Evolutionary conservation across 371 early-diverging fungal species (phyloP).

Genomic region (Apophysomyces sp.): DNA sequence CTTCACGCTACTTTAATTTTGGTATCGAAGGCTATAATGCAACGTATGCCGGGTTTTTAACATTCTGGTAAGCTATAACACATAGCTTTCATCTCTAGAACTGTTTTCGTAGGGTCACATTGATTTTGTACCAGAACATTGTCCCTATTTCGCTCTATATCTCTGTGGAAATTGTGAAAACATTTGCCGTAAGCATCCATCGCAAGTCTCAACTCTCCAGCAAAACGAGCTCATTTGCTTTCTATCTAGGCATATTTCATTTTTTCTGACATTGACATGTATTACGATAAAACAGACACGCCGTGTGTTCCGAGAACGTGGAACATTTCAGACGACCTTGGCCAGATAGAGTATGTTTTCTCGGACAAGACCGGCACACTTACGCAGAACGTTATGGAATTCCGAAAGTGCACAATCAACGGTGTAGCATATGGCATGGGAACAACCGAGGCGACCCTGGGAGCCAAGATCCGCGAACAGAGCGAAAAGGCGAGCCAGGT

Average conservation of each 20-base stretch:
- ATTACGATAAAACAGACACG: slow-evolving; percentile 73
- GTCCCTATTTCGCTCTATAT: slow-evolving; percentile 97
- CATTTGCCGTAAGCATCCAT: slow-evolving; percentile 42
- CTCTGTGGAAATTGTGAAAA: slow-evolving; percentile 91
- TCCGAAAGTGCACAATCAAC: slow-evolving; percentile 82
- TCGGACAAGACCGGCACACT: slow-evolving; percentile 93
- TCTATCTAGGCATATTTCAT: slow-evolving; percentile 73
- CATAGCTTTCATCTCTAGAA: slow-evolving; percentile 12
- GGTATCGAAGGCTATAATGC: slow-evolving; percentile 34
- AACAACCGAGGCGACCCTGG: slow-evolving; percentile 31
- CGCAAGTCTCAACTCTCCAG: too few relatives aligned
- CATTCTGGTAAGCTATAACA: slow-evolving; percentile 40
- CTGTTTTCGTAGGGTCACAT: slow-evolving; percentile 51
- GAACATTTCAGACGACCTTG: slow-evolving; percentile 82
- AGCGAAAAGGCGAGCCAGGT: slow-evolving; percentile 2
- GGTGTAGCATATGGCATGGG: slow-evolving; percentile 78
- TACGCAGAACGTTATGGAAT: slow-evolving; percentile 82
- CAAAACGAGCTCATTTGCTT: too few relatives aligned
- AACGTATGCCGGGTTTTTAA: slow-evolving; percentile 42
- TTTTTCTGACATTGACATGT: slow-evolving; percentile 84
- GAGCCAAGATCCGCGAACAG: slow-evolving; percentile 27
- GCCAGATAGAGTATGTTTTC: slow-evolving; percentile 97
- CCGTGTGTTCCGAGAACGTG: slow-evolving; percentile 87
- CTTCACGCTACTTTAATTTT: slow-evolving; percentile 32
- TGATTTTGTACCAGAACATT: slow-evolving; percentile 54